Percentiles rank a stretch among this genome's conserved stretches.
phyloP scores from a whole-genome alignment of 2,329 filamentous ascomycete genomes.

The Phyllachora maydis region DNA sequence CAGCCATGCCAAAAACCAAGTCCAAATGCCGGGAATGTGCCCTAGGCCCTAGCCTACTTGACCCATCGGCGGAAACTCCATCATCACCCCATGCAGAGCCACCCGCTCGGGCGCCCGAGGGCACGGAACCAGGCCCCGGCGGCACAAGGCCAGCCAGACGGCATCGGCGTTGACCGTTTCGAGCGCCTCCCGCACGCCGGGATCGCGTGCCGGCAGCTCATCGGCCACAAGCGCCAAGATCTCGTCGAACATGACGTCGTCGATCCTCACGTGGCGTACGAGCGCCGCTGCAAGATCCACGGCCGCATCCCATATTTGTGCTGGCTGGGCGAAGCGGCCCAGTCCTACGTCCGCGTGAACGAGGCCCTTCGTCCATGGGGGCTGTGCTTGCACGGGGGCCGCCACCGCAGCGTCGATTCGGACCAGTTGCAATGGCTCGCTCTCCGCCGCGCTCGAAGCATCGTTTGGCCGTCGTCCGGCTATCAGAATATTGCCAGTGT shows the following conservation, averaged over 20 bases:
- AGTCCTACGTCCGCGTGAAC: slow-evolving; percentile 16
- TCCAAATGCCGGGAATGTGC: not conserved
- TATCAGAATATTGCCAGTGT: too few species aligned
- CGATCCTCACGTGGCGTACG: slow-evolving; percentile 40
- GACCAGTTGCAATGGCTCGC: too few species aligned
- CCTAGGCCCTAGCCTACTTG: slow-evolving; percentile 1
- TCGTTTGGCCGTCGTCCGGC: too few species aligned
- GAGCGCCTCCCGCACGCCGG: slow-evolving; percentile 32
- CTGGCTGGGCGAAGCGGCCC: slow-evolving; percentile 37
- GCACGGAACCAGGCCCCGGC: slow-evolving; percentile 17
- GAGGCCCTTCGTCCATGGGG: too few species aligned
- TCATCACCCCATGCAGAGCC: slow-evolving; percentile 19
- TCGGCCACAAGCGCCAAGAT: slow-evolving; percentile 40
- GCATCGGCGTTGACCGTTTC: slow-evolving; percentile 50
- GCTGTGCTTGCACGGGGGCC: too few species aligned
- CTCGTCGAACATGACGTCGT: slow-evolving; percentile 51
- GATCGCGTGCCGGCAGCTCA: slow-evolving; percentile 19
- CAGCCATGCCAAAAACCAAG: too few species aligned
- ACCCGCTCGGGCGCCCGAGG: slow-evolving; percentile 17
- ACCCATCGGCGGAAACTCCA: slow-evolving; percentile 14
- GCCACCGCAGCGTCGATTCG: too few species aligned
- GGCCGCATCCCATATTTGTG: slow-evolving; percentile 43
- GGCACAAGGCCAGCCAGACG: slow-evolving; percentile 47
- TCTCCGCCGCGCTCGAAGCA: too few species aligned
- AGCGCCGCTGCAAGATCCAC: slow-evolving; percentile 36